Base-by-base conservation (phyloP, 495 filamentous ascomycete species). In the Talaromyces nanjingensis region DNA sequence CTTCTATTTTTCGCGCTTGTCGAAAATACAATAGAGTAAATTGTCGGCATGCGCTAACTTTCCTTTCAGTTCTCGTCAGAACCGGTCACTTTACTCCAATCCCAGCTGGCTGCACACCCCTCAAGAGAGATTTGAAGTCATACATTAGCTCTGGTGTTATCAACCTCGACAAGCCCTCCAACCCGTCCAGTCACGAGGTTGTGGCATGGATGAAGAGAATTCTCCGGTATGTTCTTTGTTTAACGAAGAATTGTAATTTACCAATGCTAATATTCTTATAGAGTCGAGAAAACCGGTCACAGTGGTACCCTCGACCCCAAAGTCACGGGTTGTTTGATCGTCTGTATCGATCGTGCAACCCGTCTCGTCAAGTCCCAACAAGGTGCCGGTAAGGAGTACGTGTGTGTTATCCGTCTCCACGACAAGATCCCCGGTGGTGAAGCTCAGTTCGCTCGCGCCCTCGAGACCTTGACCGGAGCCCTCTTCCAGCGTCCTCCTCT, bases 181-280 rank as follows among this genome's bases (percentile, higher is more conserved):
- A 98, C 81, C 94, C 94, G 20, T 96, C 91, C 63, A 94, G 90
- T 70, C 94, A 98, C 81, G 94, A 98, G 76, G 96, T 98, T 49
- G 94, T 98, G 69, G 92, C 94, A 62, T 98, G 94, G 96, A 87
- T 97, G 64, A 98, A 98, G 87, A 86, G 92, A 63, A 97, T 98
- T 67, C 81, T 98, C 54, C 88, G 91, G 91, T 96, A 85, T 63
- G 11, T 27, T 2, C 8, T 31, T 56, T 22, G 1, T 3, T 29
- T 0, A 27, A 29, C 3, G 12, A 29, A 27, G 5, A 1, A 25
- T 16, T 6, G 2, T 16, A 16, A 29, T 0, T 7, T 12, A 6
- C 53, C 11, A 6, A 27, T 29, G 2, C 59, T 61, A 52, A 52
- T 52, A 24, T 25, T 22, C 62, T n/a, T 52, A 33, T 67, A 94